Conservation (phyloP, 148 eudicot genomes). For the Hydrangea macrophylla region DNA sequence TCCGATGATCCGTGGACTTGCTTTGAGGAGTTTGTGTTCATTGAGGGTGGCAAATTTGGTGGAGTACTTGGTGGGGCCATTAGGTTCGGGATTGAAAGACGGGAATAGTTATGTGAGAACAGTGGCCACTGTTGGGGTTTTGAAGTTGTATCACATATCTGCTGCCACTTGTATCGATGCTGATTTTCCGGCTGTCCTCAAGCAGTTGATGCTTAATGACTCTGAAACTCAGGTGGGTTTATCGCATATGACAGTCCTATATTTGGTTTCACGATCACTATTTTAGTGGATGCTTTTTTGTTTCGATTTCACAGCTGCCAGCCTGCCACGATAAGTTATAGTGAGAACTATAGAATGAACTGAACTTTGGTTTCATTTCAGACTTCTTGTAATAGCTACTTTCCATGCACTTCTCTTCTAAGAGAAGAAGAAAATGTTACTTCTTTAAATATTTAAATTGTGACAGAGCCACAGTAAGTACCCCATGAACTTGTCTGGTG, state of each 20-base stretch:
- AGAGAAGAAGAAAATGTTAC: no score
- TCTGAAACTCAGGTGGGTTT: slow-evolving; percentile 76
- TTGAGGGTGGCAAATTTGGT: slow-evolving; percentile 89
- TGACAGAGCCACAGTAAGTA: no score
- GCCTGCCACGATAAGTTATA: no score
- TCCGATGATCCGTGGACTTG: slow-evolving; percentile 96
- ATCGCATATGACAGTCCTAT: background rate
- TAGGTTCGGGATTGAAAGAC: slow-evolving; percentile 83
- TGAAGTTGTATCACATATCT: slow-evolving; percentile 93
- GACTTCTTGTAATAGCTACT: no score
- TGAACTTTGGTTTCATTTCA: no score
- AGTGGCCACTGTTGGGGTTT: slow-evolving; percentile 82
- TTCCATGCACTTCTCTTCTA: no score
- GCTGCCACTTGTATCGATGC: slow-evolving; percentile 82
- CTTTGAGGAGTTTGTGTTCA: slow-evolving; percentile 92
- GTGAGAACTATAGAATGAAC: no score
- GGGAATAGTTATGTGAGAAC: slow-evolving; percentile 85
- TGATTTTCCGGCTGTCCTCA: slow-evolving; percentile 71
- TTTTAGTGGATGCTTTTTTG: background rate
- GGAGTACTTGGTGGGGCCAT: slow-evolving; percentile 91
- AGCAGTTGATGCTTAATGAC: slow-evolving; percentile 92
- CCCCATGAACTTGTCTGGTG: no score
- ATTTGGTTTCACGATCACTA: background rate
- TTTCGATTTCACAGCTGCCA: background rate
- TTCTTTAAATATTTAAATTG: no score